Evolutionary conservation across 257 asterid species (phyloP), one percentile per base, ranked within the genome.

Genomic region (Gentiana straminea): DNA sequence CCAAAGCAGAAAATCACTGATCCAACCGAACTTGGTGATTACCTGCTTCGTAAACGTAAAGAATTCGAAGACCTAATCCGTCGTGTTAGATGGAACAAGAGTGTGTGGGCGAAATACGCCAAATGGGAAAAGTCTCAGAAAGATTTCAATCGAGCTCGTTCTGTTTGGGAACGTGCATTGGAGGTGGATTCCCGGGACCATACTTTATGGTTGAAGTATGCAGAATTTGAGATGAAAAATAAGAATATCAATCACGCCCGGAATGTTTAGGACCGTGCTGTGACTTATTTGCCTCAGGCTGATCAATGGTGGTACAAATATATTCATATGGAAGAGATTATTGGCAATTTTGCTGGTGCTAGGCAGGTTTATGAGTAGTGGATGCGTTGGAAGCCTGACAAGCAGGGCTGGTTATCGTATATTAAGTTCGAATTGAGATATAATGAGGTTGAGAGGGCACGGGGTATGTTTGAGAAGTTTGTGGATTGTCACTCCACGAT

Each of bases 1-100:
- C 97, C 96, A 1, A 82, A 80, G 67, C 97, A 84, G 76, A 89
- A 86, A 64, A 90, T 90, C 5, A 86, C 94, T 48, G 98, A 90
- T 32, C 61, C 76, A 1, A 57, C 77, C 3, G 96, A 90, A 68
- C 85, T 90, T 3, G 94, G 85, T 0, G 95, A 86, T 47, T 84
- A 86, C 61, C 81, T 96, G 1, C 81, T 86, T 48, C 91, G 94
- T 4, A 82, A 79, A 50, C 75, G 91, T 32, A 84, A 84, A 60
- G 88, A 82, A 35, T 75, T 13, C 53, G 94, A 84, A 13, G 82
- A 80, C 47, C 77, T n/a, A n/a, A n/a, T n/a, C n/a, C n/a, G n/a
- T n/a, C n/a, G n/a, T n/a, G n/a, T 75, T 53, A 76, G 89, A 39
- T 73, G 86, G 86, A 85, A 85, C 5, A 80, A 80, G 54, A 71